Conservation (phyloP, 495 filamentous ascomycete species). For the Talaromyces proteolyticus region DNA sequence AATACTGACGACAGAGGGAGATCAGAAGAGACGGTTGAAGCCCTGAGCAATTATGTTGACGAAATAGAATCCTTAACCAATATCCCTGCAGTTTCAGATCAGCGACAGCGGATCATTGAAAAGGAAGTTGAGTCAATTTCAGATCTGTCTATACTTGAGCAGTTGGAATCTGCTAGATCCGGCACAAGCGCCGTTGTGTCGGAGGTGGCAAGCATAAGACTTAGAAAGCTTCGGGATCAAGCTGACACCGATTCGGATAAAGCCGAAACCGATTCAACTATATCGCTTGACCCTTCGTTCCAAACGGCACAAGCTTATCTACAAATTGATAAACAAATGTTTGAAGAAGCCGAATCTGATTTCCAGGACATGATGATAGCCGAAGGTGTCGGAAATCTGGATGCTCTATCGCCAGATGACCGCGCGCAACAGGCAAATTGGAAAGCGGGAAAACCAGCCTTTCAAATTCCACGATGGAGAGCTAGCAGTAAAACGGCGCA, state of each 20-base stretch:
- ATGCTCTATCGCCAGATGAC: not conserved
- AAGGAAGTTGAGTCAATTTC: constrained; percentile 1
- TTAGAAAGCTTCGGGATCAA: not conserved
- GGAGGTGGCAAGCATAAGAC: not conserved
- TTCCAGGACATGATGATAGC: not conserved
- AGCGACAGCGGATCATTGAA: not conserved
- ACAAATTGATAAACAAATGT: not conserved
- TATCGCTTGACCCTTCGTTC: not conserved
- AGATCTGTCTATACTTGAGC: not conserved
- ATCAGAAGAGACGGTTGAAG: not conserved
- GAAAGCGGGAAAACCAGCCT: not conserved
- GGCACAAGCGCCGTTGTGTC: not conserved
- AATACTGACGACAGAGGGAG: not conserved
- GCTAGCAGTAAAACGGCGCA: not conserved
- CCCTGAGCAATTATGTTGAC: not conserved
- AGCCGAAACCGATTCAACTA: not conserved
- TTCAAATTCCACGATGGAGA: not conserved
- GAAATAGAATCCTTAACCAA: constrained; percentile 1
- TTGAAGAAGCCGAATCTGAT: not conserved
- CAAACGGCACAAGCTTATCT: not conserved
- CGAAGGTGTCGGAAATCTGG: not conserved
- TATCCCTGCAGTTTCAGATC: not conserved
- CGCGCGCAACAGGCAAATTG: not conserved
- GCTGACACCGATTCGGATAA: not conserved
- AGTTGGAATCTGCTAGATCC: not conserved